Percentiles rank a stretch among this genome's conserved stretches.
These are phyloP conservation scores for Cutaneotrichosporon sp. DNA, from an alignment of 1,284 basidiomycete species.

Conservation along the genomic window DNA sequence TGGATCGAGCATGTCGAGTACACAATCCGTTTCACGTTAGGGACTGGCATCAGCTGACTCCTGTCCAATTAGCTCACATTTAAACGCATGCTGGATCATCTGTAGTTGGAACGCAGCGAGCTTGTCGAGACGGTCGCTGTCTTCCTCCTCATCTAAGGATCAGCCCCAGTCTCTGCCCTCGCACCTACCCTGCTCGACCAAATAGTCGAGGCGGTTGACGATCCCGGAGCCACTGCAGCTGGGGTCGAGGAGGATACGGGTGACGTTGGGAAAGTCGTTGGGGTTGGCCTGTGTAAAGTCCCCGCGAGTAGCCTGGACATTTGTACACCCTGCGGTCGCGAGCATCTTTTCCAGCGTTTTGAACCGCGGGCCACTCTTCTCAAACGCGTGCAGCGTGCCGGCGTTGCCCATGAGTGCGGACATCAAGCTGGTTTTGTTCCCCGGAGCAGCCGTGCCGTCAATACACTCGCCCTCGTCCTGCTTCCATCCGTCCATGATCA, in stretches of 20 bases:
- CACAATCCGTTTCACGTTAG: slow-evolving; percentile 63
- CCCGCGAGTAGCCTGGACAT: slow-evolving; percentile 62
- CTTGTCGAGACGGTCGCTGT: slow-evolving; percentile 63
- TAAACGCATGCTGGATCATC: slow-evolving; percentile 92
- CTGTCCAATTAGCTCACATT: slow-evolving; percentile 60
- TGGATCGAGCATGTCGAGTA: slow-evolving; percentile 97
- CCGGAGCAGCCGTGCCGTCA: slow-evolving; percentile 96
- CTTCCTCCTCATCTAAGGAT: neutral
- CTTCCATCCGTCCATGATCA: slow-evolving; percentile 54
- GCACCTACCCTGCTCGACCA: slow-evolving; percentile 56
- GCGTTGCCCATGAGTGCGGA: slow-evolving; percentile 75
- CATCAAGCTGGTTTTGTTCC: slow-evolving; percentile 95
- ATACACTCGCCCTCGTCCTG: slow-evolving; percentile 58
- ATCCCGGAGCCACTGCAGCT: slow-evolving; percentile 91
- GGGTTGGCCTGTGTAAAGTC: slow-evolving; percentile 78
- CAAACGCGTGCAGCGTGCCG: slow-evolving; percentile 83
- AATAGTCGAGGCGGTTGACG: slow-evolving; percentile 79
- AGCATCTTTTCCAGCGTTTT: slow-evolving; percentile 78
- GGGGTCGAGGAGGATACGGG: slow-evolving; percentile 85
- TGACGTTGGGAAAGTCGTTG: slow-evolving; percentile 58
- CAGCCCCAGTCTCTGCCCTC: slow-evolving; percentile 2
- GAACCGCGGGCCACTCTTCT: slow-evolving; percentile 72
- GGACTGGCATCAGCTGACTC: slow-evolving; percentile 51
- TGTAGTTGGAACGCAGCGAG: slow-evolving; percentile 81
- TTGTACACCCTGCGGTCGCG: slow-evolving; percentile 67